phyloP scores from a whole-genome alignment of 2,329 filamentous ascomycete species.

The Aspergillus sp. region DNA sequence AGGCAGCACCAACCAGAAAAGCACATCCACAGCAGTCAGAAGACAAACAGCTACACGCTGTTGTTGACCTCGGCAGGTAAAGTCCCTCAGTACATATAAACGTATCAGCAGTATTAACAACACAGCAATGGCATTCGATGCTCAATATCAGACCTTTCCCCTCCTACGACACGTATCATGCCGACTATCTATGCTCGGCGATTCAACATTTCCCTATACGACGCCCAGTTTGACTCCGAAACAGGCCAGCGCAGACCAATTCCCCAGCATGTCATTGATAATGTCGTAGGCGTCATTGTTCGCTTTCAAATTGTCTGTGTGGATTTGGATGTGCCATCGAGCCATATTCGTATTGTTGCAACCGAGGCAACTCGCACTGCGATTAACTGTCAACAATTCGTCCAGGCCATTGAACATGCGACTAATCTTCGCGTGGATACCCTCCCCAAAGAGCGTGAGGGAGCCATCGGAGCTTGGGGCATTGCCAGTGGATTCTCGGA shows the following conservation, averaged over 20 bases:
- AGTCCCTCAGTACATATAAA: not conserved
- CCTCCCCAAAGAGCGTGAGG: slow-evolving; percentile 75
- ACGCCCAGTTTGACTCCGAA: slow-evolving; percentile 57
- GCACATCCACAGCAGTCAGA: too few species aligned
- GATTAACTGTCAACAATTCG: slow-evolving; percentile 65
- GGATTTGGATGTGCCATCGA: slow-evolving; percentile 60
- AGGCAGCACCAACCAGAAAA: too few species aligned
- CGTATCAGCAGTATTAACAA: not conserved
- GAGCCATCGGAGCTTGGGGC: slow-evolving; percentile 75
- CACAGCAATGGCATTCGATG: slow-evolving; percentile 83
- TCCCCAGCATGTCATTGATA: slow-evolving; percentile 53
- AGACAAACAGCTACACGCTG: slow-evolving; percentile 22
- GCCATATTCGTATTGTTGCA: slow-evolving; percentile 70
- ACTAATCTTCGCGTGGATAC: slow-evolving; percentile 68
- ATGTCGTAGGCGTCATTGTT: slow-evolving; percentile 63
- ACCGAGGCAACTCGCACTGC: slow-evolving; percentile 86
- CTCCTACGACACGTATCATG: slow-evolving; percentile 66
- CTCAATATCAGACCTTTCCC: slow-evolving; percentile 77
- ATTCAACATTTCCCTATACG: slow-evolving; percentile 78
- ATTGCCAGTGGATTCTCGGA: slow-evolving; percentile 66
- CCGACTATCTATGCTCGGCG: slow-evolving; percentile 76
- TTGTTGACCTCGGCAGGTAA: slow-evolving; percentile 41
- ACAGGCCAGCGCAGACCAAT: slow-evolving; percentile 47
- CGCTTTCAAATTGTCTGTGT: slow-evolving; percentile 68
- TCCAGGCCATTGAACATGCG: slow-evolving; percentile 56